Conservation (phyloP, 83 land plant genomes). For the Picea abies region DNA sequence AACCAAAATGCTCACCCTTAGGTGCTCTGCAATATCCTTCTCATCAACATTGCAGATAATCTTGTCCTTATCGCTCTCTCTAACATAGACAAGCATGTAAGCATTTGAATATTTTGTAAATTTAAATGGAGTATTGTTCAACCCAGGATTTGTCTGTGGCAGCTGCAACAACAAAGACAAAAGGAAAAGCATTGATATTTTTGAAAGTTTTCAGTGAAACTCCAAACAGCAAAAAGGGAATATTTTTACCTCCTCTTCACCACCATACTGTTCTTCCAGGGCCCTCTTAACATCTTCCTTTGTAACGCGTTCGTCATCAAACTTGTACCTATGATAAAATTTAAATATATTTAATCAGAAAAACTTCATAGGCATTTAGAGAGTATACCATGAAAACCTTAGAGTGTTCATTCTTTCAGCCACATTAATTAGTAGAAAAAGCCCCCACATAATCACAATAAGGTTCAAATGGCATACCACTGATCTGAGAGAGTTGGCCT, state of each 20-base stretch:
- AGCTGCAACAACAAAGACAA: conserved; percentile 1
- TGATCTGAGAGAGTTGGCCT: conserved; percentile 80
- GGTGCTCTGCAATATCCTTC: conserved; percentile 90
- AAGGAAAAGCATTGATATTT: neutral
- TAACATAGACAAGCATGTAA: conserved; percentile 95
- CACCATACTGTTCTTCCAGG: conserved; percentile 95
- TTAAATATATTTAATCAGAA: too few relatives aligned
- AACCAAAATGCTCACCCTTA: conserved; percentile 49
- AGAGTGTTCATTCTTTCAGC: too few relatives aligned
- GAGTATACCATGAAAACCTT: too few relatives aligned
- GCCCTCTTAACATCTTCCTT: conserved; percentile 89
- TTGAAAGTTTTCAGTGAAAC: neutral
- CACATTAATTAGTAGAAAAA: neutral
- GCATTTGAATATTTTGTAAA: conserved; percentile 98
- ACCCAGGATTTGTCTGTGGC: conserved; percentile 82
- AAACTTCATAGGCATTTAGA: too few relatives aligned
- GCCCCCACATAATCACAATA: neutral
- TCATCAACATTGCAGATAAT: conserved; percentile 96
- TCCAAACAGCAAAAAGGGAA: neutral
- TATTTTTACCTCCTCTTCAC: conserved; percentile 85
- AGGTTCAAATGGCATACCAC: conserved; percentile 44
- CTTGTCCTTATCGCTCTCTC: conserved; percentile 93
- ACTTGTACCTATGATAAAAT: conserved; percentile 71
- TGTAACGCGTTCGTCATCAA: conserved; percentile 99
- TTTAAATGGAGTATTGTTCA: conserved; percentile 86